Percentiles rank a stretch among this genome's conserved stretches.
Conservation (phyloP, 1,139 yeast species). For the Yamadazyma taylorii region DNA sequence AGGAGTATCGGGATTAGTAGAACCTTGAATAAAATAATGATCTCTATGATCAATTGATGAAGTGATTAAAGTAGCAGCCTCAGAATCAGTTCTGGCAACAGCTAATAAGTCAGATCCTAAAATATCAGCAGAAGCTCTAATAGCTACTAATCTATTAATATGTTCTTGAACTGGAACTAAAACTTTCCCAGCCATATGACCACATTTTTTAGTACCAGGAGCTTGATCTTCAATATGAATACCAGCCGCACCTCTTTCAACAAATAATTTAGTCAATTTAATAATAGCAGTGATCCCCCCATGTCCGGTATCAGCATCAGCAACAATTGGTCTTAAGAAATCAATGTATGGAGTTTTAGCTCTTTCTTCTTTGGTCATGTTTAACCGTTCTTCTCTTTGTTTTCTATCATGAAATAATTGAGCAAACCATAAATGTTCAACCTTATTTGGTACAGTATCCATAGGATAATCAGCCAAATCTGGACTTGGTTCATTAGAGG, state of each 20-base stretch:
- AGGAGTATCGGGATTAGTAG: slow-evolving; percentile 79
- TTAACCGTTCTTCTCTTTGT: slow-evolving; percentile 83
- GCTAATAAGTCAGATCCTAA: slow-evolving; percentile 82
- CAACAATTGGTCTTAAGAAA: slow-evolving; percentile 90
- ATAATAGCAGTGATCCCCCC: slow-evolving; percentile 97
- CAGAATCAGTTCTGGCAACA: slow-evolving; percentile 96
- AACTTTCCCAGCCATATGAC: slow-evolving; percentile 98
- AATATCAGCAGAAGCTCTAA: slow-evolving; percentile 94
- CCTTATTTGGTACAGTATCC: slow-evolving; percentile 99
- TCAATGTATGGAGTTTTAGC: slow-evolving; percentile 67
- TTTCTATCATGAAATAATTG: slow-evolving; percentile 97
- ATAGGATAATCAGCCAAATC: slow-evolving; percentile 98
- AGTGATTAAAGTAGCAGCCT: slow-evolving; percentile 92
- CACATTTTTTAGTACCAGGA: slow-evolving; percentile 98
- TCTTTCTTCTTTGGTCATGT: slow-evolving; percentile 59
- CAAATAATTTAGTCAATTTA: slow-evolving; percentile 92
- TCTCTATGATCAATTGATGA: slow-evolving; percentile 94
- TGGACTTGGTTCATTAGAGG: slow-evolving; percentile 96
- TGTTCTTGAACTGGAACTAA: slow-evolving; percentile 97
- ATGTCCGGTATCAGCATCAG: slow-evolving; percentile 98
- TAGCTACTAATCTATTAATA: slow-evolving; percentile 88
- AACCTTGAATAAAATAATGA: slow-evolving; percentile 88
- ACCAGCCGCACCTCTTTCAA: slow-evolving; percentile 99
- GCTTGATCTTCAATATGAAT: slow-evolving; percentile 98
- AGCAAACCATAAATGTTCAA: slow-evolving; percentile 94